Evolutionary conservation across 208 protist species (phyloP), one percentile per base, ranked within the genome.

Genomic region (Porcisia deanei): DNA sequence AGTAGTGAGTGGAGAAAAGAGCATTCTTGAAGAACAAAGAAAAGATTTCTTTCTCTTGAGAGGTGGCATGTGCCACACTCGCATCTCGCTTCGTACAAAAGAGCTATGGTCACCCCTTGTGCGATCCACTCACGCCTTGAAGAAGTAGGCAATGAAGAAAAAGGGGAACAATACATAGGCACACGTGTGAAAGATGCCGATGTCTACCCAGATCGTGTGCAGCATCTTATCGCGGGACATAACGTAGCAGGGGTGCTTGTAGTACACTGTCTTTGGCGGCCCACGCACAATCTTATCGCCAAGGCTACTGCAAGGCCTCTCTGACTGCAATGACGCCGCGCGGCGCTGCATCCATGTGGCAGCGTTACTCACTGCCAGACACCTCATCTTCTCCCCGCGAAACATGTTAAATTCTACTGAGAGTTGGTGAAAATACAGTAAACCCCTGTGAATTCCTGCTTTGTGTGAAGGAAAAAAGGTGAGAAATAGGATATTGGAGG

Each of bases 181-280:
- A 69, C 79, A 92, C 54, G 86, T 83, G 59, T 83, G 83, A 78
- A 95, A 95, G 57, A 97, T 75, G 34, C 91, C 92, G 61, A 83
- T 83, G 64, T 97, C 94, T 22, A 96, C 84, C 94, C 94, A 97
- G 71, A 97, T 85, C 16, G 91, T 97, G 71, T 92, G 88, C 22
- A 96, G 85, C 87, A 95, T 91, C 84, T 97, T 97, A 74, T 97
- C 94, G 34, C 94, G 89, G 30, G 89, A 85, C 91, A 96, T 94
- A 39, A 96, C 90, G 71, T 96, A 97, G 79, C 81, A 88, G 80
- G 94, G 94, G 71, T 97, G 94, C 25, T 80, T 82, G 81, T 95
- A 97, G 85, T 92, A 97, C 37, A 82, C 85, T 4, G 57, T 86
- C 43, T 75, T 67, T 47, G 71, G 77, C n/a, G 75, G 73, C 0